Conservation (phyloP, 2,329 filamentous ascomycete genomes). For the Sarocladiaceae sp. region DNA sequence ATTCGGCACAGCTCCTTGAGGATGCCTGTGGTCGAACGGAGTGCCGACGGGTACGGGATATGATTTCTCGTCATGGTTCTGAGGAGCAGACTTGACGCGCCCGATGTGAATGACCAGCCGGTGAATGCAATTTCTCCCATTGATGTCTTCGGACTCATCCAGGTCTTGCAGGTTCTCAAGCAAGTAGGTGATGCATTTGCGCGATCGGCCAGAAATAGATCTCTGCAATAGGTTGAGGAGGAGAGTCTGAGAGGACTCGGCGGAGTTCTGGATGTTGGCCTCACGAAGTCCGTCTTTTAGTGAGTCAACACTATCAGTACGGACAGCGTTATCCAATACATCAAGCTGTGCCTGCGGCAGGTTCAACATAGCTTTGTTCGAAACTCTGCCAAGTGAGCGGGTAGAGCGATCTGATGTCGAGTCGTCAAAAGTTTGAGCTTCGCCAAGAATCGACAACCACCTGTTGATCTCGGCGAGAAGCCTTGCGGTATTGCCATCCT, state of each 20-base stretch:
- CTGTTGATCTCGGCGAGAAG: slow-evolving; percentile 68
- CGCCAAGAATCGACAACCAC: slow-evolving; percentile 78
- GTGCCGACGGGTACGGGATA: slow-evolving; percentile 41
- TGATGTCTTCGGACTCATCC: slow-evolving; percentile 86
- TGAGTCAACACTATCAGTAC: slow-evolving; percentile 55
- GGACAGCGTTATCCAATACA: slow-evolving; percentile 64
- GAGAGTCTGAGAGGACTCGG: slow-evolving; percentile 47
- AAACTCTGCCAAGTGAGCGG: slow-evolving; percentile 68
- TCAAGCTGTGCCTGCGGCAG: slow-evolving; percentile 65
- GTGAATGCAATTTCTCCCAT: slow-evolving; percentile 88
- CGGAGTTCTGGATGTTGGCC: slow-evolving; percentile 34
- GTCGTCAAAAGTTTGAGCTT: slow-evolving; percentile 72
- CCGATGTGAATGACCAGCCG: slow-evolving; percentile 89
- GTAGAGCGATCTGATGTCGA: slow-evolving; percentile 66
- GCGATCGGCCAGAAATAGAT: slow-evolving; percentile 64
- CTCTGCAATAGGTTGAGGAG: slow-evolving; percentile 75
- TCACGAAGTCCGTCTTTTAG: slow-evolving; percentile 53
- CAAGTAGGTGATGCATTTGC: slow-evolving; percentile 63
- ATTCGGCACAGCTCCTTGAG: slow-evolving; percentile 67
- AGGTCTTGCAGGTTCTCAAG: slow-evolving; percentile 63
- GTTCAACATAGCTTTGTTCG: slow-evolving; percentile 68
- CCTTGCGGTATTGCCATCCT: slow-evolving; percentile 49
- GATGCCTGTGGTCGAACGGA: slow-evolving; percentile 62
- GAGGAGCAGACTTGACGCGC: slow-evolving; percentile 51
- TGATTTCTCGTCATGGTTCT: slow-evolving; percentile 46